Evolutionary conservation across 805 yeast species (phyloP), one percentile per base, ranked within the genome.

Genomic region (Cyberlindnera petersonii): DNA sequence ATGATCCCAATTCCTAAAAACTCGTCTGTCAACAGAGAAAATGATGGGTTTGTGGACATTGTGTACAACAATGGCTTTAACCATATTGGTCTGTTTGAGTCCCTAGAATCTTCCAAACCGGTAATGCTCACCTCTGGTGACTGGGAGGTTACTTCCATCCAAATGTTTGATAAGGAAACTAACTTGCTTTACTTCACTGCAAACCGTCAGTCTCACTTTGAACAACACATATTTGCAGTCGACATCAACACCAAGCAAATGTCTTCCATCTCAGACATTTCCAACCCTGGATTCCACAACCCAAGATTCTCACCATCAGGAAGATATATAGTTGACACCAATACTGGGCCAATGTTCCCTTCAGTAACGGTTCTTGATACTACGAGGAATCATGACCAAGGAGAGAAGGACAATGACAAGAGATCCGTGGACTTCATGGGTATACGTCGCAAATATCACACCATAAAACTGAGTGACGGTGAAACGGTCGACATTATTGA

Each of bases 31-130:
- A 64, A 58, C 1, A 55, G 69, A 24, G 24, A 26, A 2, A 52
- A 35, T 1, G 46, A 68, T 42, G 91, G 91, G 0, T 85, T 79
- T 52, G 66, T 84, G 35, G 93, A 84, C 55, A 61, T 76, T 4
- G 69, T 77, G 11, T 77, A 72, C 24, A 66, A 54, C 9, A 40
- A 65, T 10, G 81, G 83, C 0, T 81, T 60, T 56, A 75, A 73
- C 44, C 93, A 84, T 55, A 59, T 85, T 33, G 86, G 78, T 3
- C 77, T 74, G 53, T 83, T 76, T 49, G 61, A 71, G 14, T 64
- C 72, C 2, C 68, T 73, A 1, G 53, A 61, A 5, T 55, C 71
- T 24, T 50, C 62, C 0, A 14, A 58, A 4, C 78, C 78, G 1
- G 45, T 39, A 4, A 64, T 69, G 33, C 39, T 76, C 8, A 69